phyloP scores from a whole-genome alignment of 768 basidiomycete genomes.

The Mycena alexandri region DNA sequence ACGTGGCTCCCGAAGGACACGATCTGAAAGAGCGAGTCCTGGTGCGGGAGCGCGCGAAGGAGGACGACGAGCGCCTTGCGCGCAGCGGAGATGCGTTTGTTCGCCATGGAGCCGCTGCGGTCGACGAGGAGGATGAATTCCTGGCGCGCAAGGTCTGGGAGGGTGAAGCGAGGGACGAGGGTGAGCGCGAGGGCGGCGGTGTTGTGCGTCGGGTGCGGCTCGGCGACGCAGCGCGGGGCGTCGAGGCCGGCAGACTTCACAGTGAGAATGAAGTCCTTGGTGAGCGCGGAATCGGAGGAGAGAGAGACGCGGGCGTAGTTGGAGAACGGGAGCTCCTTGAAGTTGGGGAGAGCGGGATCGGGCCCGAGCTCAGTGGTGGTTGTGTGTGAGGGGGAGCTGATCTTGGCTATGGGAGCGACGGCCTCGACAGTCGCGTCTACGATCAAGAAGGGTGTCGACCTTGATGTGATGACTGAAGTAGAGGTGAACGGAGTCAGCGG shows the following conservation, averaged over 20 bases:
- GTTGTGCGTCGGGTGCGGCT: conserved; percentile 19
- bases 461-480: not conserved
- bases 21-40: conserved; percentile 32
- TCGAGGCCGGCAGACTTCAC: conserved; percentile 35
- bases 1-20: conserved; percentile 55
- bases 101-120: conserved; percentile 51
- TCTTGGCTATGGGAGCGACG: conserved; percentile 24
- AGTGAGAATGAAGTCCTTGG: conserved; percentile 64
- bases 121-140: conserved; percentile 27
- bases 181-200: conserved; percentile 54
- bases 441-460: conserved; percentile 18
- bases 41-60: conserved; percentile 53
- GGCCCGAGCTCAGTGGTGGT: conserved; percentile 36
- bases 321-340: conserved; percentile 22
- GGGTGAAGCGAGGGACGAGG: conserved; percentile 56
- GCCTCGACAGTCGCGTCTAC: conserved; percentile 31
- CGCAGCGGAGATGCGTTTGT: conserved; percentile 49
- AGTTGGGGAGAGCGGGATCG: conserved; percentile 31
- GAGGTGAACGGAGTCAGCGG: not conserved
- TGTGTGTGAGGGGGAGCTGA: conserved; percentile 27
- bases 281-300: conserved; percentile 39
- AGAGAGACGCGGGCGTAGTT: conserved; percentile 30
- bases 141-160: conserved; percentile 40
- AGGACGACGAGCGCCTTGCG: conserved; percentile 54
- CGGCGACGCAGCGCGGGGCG: conserved; percentile 26